A percentile compares a stretch with the other conserved stretches of the same genome.
Evolutionary conservation across 371 early-diverging fungal genomes (phyloP).

Genomic region (Batkoa obscura): DNA sequence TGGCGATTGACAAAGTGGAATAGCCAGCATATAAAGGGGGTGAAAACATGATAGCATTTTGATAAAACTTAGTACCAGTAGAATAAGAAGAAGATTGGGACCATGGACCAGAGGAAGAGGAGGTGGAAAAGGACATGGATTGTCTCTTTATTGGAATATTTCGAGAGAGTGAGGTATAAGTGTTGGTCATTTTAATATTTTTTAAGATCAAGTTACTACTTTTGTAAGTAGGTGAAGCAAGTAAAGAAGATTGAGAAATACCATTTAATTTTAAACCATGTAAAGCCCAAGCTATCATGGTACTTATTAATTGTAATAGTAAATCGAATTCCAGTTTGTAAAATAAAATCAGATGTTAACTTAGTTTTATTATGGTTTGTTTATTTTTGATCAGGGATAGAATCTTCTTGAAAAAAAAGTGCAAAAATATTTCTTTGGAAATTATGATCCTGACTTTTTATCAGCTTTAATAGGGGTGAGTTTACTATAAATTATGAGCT

Average conservation of each 20-base stretch:
- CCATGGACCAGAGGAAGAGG: neutral
- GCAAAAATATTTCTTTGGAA: too few relatives aligned
- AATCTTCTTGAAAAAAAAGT: too few relatives aligned
- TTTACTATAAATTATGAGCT: too few relatives aligned
- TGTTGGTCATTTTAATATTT: neutral
- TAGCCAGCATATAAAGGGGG: conserved; percentile 1
- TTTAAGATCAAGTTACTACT: neutral
- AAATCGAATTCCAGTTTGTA: too few relatives aligned
- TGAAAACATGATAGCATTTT: neutral
- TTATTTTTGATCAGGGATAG: too few relatives aligned
- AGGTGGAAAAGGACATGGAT: neutral
- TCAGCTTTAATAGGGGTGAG: too few relatives aligned
- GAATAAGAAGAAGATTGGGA: neutral
- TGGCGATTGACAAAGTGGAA: neutral
- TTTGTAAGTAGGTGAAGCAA: neutral
- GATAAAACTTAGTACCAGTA: neutral
- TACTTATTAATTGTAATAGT: too few relatives aligned
- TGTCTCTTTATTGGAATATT: neutral
- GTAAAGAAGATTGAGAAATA: neutral
- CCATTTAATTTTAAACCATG: conserved; percentile 1
- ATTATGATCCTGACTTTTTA: too few relatives aligned
- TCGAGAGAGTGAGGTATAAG: neutral
- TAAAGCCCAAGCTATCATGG: conserved; percentile 5
- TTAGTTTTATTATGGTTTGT: too few relatives aligned
- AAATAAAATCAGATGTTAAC: too few relatives aligned